Evolutionary conservation across 2,329 filamentous ascomycete genomes (phyloP).

Genomic region (Colletotrichum gigasporum): DNA sequence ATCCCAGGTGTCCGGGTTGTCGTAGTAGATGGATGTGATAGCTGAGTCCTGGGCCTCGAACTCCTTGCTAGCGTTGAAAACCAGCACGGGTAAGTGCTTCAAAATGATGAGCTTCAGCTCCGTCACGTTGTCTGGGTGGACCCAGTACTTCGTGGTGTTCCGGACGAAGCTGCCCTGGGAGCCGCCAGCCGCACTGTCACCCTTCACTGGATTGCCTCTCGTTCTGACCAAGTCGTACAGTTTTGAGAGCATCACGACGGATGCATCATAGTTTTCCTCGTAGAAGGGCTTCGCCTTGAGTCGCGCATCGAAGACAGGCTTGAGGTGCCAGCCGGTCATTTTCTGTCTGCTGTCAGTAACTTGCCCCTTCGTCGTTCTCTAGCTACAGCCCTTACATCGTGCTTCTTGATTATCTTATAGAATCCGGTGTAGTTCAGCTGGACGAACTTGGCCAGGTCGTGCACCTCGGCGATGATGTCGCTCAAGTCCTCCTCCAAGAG

Average conservation of each 20-base stretch:
- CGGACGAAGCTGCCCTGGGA: constrained; percentile 95
- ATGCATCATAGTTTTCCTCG: constrained; percentile 97
- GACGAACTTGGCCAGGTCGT: constrained; percentile 97
- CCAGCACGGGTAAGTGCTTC: constrained; percentile 95
- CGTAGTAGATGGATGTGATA: constrained; percentile 98
- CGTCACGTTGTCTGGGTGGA: constrained; percentile 97
- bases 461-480: constrained; percentile 98
- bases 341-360: constrained; percentile 68
- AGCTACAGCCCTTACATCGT: constrained; percentile 74
- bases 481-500: constrained; percentile 93
- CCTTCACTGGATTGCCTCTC: constrained; percentile 89
- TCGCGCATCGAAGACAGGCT: constrained; percentile 93
- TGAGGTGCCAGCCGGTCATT: constrained; percentile 91
- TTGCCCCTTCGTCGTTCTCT: too few relatives aligned
- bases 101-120: constrained; percentile 97
- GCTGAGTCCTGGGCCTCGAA: constrained; percentile 91
- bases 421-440: constrained; percentile 99
- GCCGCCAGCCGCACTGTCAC: constrained; percentile 90
- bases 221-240: constrained; percentile 96
- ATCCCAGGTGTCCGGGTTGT: constrained; percentile 94
- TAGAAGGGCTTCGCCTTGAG: constrained; percentile 98
- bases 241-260: constrained; percentile 92
- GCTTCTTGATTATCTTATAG: constrained; percentile 99
- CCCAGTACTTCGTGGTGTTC: constrained; percentile 99
- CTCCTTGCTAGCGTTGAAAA: constrained; percentile 97